Percentiles rank a stretch among this genome's conserved stretches.
Conservation (phyloP, 2,329 filamentous ascomycete species). For the Botrytis sinoallii region DNA sequence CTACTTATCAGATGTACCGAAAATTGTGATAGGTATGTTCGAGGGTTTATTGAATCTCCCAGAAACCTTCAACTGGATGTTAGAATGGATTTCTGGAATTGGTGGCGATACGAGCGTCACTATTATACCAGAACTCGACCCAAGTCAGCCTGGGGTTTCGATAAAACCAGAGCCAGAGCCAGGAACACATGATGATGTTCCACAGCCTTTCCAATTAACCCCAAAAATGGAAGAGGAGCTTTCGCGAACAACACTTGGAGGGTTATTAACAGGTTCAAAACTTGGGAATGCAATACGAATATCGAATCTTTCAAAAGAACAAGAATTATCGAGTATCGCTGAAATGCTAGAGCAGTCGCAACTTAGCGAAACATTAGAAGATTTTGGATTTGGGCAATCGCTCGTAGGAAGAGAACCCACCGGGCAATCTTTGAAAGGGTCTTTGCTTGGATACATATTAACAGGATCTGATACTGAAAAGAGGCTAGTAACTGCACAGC, state of each 20-base stretch:
- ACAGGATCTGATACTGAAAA: background rate
- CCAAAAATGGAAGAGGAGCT: background rate
- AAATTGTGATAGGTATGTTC: background rate
- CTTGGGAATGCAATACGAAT: background rate
- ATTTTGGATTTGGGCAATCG: background rate
- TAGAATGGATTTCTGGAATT: background rate
- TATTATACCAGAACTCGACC: conserved; percentile 1
- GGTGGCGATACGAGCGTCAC: background rate
- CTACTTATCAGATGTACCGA: background rate
- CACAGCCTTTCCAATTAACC: background rate
- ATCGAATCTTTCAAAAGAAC: background rate
- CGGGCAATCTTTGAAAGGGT: background rate
- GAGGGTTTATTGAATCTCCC: background rate
- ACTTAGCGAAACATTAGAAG: background rate
- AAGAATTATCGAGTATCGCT: background rate
- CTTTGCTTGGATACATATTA: background rate
- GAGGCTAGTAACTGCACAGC: background rate
- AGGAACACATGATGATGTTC: background rate
- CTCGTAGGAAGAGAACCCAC: background rate
- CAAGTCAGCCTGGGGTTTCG: background rate
- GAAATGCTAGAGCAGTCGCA: background rate
- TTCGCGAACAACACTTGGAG: background rate
- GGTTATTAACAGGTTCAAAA: background rate
- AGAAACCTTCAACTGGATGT: background rate
- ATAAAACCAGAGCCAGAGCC: background rate